Conservation (phyloP, 805 yeast species). For the Ogataea pignaliae region DNA sequence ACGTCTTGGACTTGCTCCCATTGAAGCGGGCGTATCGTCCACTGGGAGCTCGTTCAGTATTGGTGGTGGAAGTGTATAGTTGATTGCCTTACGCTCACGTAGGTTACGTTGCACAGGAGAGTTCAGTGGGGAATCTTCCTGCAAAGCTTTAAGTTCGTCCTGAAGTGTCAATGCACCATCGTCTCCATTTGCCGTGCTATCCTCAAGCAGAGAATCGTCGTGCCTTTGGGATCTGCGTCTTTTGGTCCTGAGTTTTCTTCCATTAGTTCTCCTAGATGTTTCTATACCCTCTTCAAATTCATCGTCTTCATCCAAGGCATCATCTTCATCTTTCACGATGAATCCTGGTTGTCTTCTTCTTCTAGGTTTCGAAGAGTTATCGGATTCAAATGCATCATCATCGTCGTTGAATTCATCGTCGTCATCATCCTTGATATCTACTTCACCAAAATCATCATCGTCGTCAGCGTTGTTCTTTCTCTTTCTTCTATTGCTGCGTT, state of each 20-base stretch:
- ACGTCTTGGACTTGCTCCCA: constrained; percentile 29
- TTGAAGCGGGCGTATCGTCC: constrained; percentile 10
- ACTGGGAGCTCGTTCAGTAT: constrained; percentile 40
- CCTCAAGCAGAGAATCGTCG: neutral
- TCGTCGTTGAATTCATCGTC: constrained; percentile 22
- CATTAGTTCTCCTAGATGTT: constrained; percentile 3
- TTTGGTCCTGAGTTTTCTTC: constrained; percentile 9
- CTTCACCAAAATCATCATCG: constrained; percentile 23
- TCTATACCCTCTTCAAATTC: constrained; percentile 11
- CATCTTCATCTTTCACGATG: constrained; percentile 24
- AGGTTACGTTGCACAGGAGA: constrained; percentile 46
- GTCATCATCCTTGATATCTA: constrained; percentile 11
- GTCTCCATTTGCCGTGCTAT: constrained; percentile 4
- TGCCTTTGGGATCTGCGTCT: constrained; percentile 1
- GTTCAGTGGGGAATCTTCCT: constrained; percentile 52
- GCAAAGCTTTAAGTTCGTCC: constrained; percentile 63
- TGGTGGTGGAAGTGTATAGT: constrained; percentile 84
- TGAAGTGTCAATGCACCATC: constrained; percentile 37
- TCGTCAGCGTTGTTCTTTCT: constrained; percentile 24
- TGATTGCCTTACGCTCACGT: constrained; percentile 66
- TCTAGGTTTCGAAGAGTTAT: constrained; percentile 17
- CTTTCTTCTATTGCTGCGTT: constrained; percentile 9
- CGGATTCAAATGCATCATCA: constrained; percentile 15
- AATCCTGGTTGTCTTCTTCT: constrained; percentile 19
- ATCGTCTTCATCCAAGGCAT: constrained; percentile 17